These are phyloP conservation scores for Candida sanyiensis DNA, from an alignment of 805 yeast species.

Conservation along the genomic window DNA sequence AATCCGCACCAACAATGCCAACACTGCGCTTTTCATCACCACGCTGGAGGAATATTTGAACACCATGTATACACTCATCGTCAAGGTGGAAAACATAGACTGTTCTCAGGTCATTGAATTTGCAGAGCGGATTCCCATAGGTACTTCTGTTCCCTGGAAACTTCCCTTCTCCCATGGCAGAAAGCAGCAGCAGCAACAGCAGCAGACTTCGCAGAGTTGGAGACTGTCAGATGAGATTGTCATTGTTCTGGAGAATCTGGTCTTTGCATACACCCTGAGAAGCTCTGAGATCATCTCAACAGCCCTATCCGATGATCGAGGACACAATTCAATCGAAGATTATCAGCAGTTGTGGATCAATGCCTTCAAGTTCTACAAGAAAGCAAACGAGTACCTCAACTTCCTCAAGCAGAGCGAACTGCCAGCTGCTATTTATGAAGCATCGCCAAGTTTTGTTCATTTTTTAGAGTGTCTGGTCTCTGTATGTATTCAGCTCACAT, in stretches of 20 bases:
- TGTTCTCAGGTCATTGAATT: conserved; percentile 1
- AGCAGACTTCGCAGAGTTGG: too few species aligned
- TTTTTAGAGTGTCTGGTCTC: conserved; percentile 13
- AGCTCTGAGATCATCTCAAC: conserved; percentile 12
- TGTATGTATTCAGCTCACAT: conserved; percentile 27
- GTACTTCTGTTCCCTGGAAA: conserved; percentile 16
- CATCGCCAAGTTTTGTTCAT: conserved; percentile 6
- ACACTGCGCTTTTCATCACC: conserved; percentile 8
- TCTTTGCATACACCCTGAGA: conserved; percentile 11
- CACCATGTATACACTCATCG: conserved; percentile 1
- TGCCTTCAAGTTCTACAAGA: conserved; percentile 18
- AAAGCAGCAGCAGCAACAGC: background rate
- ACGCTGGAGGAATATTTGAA: conserved; percentile 12
- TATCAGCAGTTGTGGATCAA: conserved; percentile 15
- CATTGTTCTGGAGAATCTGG: conserved; percentile 12
- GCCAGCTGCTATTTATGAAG: conserved; percentile 9
- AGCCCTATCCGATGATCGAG: background rate
- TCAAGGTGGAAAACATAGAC: background rate
- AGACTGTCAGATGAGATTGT: conserved; percentile 17
- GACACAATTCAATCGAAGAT: conserved; percentile 1
- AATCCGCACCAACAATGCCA: conserved; percentile 2
- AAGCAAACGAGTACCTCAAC: conserved; percentile 14
- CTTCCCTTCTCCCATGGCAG: conserved; percentile 6
- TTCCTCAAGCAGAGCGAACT: conserved; percentile 10
- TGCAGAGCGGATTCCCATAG: background rate